Evolutionary conservation across 768 basidiomycete genomes (phyloP), one percentile per base, ranked within the genome.

Genomic region (Pleurotus djamor): DNA sequence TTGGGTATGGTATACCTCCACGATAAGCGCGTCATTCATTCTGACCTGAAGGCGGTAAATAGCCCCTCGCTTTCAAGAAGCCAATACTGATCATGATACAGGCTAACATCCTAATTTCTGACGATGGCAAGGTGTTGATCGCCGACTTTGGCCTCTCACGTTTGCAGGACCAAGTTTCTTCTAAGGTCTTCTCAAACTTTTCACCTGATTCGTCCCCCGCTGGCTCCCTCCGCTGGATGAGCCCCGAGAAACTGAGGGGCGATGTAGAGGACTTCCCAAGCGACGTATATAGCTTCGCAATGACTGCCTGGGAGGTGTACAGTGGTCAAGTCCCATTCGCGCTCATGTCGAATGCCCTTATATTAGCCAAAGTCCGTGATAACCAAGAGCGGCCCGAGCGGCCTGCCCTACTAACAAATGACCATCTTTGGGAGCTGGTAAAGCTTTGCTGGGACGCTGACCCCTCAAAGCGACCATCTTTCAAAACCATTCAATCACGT

Each of bases 101-200:
- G 78, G 66, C 67, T 10, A 79, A 78, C 45, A 65, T 78, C 35
- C 64, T 79, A 0, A 64, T 79, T 6, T 65, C 62, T 51, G 72
- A 77, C 50, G 50, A 56, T 6, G 64, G 65, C 17, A 64, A 71
- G 47, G 75, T 73, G 8, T 60, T 68, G 43, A 59, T 78, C 41
- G 61, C 75, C 5, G 77, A 78, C 57, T 79, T 78, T 52, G 78
- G 78, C 33, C 66, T 79, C 35, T 72, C 77, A 1, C 67, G 69
- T 34, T 67, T 77, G 12, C 57, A 76, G n/a, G 72, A 72, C 48
- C 62, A 36, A 36, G 49, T 50, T 32, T 50, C 49, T 12, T 50
- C 49, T 33, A 9, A 33, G 16, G 28, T 10, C 16, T 9, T 35
- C 34, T 33, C 34, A 32, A 33, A 33, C 34, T 12, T 28, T 12